phyloP scores from a whole-genome alignment of 2,329 filamentous ascomycete species.

The Teratosphaeria destructans region DNA sequence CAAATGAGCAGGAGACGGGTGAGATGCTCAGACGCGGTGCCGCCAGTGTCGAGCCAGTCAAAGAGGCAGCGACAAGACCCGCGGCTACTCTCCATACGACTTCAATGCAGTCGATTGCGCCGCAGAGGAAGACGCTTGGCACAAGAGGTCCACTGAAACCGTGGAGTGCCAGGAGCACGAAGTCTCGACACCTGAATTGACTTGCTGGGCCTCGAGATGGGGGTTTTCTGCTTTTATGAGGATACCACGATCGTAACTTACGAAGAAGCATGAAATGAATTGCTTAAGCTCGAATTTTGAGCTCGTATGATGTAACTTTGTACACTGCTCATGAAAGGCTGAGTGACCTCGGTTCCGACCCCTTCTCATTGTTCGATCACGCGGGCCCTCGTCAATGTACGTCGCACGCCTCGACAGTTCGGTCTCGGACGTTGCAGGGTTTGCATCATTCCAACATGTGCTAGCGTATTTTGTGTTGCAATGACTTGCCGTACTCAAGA shows the following conservation, averaged over 20 bases:
- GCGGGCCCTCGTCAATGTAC: no score
- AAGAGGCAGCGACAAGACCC: background rate
- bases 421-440: no score
- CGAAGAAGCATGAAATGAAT: background rate
- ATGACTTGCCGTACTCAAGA: no score
- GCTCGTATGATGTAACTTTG: background rate
- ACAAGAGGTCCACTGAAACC: slow-evolving; percentile 41
- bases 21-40: background rate
- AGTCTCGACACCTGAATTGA: background rate
- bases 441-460: no score
- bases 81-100: slow-evolving; percentile 36
- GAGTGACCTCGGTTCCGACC: background rate
- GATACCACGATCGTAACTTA: background rate
- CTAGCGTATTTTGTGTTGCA: no score
- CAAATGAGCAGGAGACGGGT: slow-evolving; percentile 13
- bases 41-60: background rate
- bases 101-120: slow-evolving; percentile 25
- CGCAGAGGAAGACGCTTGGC: slow-evolving; percentile 39
- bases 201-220: background rate
- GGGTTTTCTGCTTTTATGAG: background rate
- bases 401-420: no score
- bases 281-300: background rate
- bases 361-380: background rate
- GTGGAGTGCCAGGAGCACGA: slow-evolving; percentile 30
- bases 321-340: background rate